Conservation (phyloP, 225 moss, liverwort and hornwort species). For the Asterella californica region DNA sequence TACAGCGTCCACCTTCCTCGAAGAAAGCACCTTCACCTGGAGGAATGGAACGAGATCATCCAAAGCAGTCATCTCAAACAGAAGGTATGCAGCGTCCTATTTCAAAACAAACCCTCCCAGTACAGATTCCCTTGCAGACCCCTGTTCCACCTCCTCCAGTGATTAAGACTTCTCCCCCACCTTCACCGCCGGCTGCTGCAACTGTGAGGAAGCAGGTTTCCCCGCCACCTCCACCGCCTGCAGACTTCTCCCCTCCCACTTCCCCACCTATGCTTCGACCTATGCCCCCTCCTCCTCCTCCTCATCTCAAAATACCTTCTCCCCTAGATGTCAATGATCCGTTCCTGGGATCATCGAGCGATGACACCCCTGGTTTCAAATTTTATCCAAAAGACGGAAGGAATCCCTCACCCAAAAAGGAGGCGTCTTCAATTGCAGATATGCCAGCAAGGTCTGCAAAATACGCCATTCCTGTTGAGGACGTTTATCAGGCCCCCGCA, state of each 20-base stretch:
- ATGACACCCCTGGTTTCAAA: slow-evolving; percentile 29
- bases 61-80: slow-evolving; percentile 6
- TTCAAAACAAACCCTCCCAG: background rate
- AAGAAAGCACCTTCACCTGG: slow-evolving; percentile 5
- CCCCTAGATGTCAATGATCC: background rate
- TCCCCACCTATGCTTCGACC: slow-evolving; percentile 34
- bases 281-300: slow-evolving; percentile 46
- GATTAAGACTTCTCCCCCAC: slow-evolving; percentile 15
- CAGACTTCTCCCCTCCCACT: slow-evolving; percentile 28
- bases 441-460: slow-evolving; percentile 13
- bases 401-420: slow-evolving; percentile 11
- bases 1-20: background rate
- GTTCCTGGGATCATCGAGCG: slow-evolving; percentile 7
- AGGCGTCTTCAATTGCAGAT: background rate
- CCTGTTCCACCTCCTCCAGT: slow-evolving; percentile 9
- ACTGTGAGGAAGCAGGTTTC: slow-evolving; percentile 27
- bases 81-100: slow-evolving; percentile 11
- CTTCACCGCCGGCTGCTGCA: slow-evolving; percentile 13
- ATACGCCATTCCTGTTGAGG: slow-evolving; percentile 14
- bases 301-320: slow-evolving; percentile 34
- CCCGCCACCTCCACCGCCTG: slow-evolving; percentile 8
- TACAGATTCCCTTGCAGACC: background rate
- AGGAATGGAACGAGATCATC: slow-evolving; percentile 2
- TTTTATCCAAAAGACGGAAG: slow-evolving; percentile 9
- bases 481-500: slow-evolving; percentile 8